Base-by-base conservation (phyloP, 2,329 filamentous ascomycete genomes). In the Fusarium anthophilum region DNA sequence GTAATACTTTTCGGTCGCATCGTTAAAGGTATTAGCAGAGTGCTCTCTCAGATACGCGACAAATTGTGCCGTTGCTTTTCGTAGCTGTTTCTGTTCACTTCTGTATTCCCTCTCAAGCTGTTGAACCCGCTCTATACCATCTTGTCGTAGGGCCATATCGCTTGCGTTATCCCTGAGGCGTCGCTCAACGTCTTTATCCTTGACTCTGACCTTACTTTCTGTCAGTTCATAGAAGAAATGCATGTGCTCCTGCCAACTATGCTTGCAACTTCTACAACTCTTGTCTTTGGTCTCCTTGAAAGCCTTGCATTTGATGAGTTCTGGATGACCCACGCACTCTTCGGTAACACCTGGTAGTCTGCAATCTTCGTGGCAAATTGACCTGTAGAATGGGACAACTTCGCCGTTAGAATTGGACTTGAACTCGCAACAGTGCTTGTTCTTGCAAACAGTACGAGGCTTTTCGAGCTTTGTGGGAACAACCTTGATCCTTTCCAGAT, bases 401-500 rank as follows among this genome's bases (percentile, higher is more conserved):
- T 65, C 63, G 2, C 56, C 69, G 5, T 55, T 45, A 0, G 54
- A 30, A 15, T 59, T 66, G 3, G 51, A 50, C 20, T 60, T 69
- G 17, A 70, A 59, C 1, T 77, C 63, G 11, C 63, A 73, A 14
- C 73, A 78, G 1, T 37, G 10, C 1, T 14, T 35, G 8, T 63
- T 58, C 7, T 59, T 70, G 24, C 76, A 77, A 3, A 67, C 66
- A 26, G 68, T 78, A 13, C 51, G 57, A 14, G 74, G 71, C 2
- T 32, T 63, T 0, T 64, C 32, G 2, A 76, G 38, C 35, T 62
- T 43, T 13, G 59, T 20, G 8, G 56, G 24, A 5, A 38, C 30
- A 9, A 74, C 15, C 5, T 45, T 43, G 6, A 61, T 47, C 14
- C 37, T 66, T 11, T 75, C 48, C 1, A 74, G 18, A 54, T 50